Base-by-base conservation (phyloP, 208 protist genomes). In the Borovskyia barvae region DNA sequence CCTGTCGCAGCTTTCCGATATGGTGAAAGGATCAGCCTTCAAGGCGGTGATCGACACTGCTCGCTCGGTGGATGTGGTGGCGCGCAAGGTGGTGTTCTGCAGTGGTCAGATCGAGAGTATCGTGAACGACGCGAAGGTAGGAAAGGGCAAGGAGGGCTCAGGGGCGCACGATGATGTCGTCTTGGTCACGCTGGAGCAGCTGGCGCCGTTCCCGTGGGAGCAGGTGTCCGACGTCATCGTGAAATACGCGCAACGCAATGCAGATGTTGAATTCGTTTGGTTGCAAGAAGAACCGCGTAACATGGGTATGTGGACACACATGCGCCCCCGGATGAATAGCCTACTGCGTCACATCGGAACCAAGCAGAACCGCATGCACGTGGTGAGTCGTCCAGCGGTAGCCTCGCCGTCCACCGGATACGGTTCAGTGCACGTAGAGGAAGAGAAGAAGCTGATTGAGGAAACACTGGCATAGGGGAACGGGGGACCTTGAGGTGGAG, bases 251-350 rank as follows among this genome's bases (percentile, higher is more conserved):
- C 48, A 66, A 35, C 74, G 69, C 33, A 94, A 93, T 68, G 48
- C 63, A 12, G 82, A 93, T 29, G 91, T 97, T 26, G 75, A 97
- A 53, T 76, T 97, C 46, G 80, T 90, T 28, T 99, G 97, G 98
- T 72, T 90, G 69, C 97, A 99, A 82, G 97, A 99, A 75, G 98
- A 99, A 77, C 97, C 97, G 37, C 96, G 95, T 73, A 99, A 99
- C 75, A 97, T 98, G 92, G 98, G 98, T 55, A 77, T 95, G 54
- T 99, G 97, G 97, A 54, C 63, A 39, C 85, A 82, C 60, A 79
- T 95, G 69, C 85, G 85, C 6, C 68, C 68, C 0, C 85, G 92
- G 43, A 78, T 97, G 66, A 85, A 94, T 65, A 71, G 62, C 30
- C 73, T 95, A n/a, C 17, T 92, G 46, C 79, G 69, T 19, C 75